Base-by-base conservation (phyloP, 1,284 basidiomycete genomes). In the Microbotryum scabiosae region DNA sequence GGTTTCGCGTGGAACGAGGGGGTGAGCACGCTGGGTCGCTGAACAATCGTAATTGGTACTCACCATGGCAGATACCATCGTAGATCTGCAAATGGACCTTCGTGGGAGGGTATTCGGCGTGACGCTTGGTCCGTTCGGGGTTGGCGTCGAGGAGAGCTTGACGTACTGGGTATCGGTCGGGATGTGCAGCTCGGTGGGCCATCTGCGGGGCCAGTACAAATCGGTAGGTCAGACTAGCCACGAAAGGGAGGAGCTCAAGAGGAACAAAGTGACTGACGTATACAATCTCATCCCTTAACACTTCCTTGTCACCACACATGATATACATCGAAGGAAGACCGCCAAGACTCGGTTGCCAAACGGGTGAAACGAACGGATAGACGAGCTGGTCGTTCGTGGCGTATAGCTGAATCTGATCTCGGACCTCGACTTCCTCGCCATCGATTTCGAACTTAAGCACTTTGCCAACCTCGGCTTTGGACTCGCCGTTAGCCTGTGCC, bases 131-230 rank as follows among this genome's bases (percentile, higher is more conserved):
- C 59, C 52, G 69, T 61, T 54, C 72, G 60, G 49, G 63, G 65
- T 60, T 71, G 57, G 43, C 68, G 57, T 58, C 65, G 68, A 54
- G 68, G 60, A 69, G 62, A 1, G 55, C 59, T 14, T 63, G 21
- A 6, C 67, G 67, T 8, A 89, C 70, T 0, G 86, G 85, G 71
- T 84, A 92, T 65, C 78, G 78, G 0, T 83, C 82, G 0, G 94
- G 94, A 72, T 89, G 77, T 2, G 90, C 90, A 16, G 94, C 94
- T 70, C 87, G 91, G 73, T 97, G 93, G 0, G 94, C 92, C 43
- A 76, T 18, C 90, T 94, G 67, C 14, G 16, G 41, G 49, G 28
- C 21, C n/a, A 21, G 30, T 1, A n/a, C 7, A 28, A 9, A 61
- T 32, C 44, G 51, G 30, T 2, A 9, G 48, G 57, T 73, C 65